Evolutionary conservation across 1,284 basidiomycete genomes (phyloP).

Genomic region (Clitocybe nebularis): DNA sequence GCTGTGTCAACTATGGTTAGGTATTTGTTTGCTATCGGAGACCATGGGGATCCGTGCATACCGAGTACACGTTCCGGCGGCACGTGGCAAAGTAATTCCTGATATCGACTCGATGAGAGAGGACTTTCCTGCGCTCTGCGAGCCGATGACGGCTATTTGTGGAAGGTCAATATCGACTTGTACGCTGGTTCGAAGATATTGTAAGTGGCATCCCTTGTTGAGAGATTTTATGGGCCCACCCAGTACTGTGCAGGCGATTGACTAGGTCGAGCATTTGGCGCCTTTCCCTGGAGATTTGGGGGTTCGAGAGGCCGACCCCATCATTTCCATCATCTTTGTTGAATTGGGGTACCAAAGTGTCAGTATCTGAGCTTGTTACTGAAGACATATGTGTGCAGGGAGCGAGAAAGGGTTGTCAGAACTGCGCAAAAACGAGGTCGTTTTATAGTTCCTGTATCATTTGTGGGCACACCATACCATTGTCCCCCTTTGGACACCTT

Average conservation of each 20-base stretch:
- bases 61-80: constrained; percentile 62
- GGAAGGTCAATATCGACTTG: constrained; percentile 67
- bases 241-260: constrained; percentile 22
- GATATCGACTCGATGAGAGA: constrained; percentile 74
- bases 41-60: constrained; percentile 19
- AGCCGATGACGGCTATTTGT: constrained; percentile 63
- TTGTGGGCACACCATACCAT: no score
- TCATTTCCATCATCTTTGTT: no score
- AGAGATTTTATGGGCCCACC: constrained; percentile 12
- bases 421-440: no score
- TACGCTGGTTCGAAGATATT: constrained; percentile 35
- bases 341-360: no score
- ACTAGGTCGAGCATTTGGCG: constrained; percentile 23
- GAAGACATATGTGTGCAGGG: no score
- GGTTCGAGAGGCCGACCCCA: constrained; percentile 26
- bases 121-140: constrained; percentile 69
- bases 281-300: constrained; percentile 16
- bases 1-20: constrained; percentile 29
- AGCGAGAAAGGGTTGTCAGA: no score
- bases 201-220: background rate
- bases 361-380: no score
- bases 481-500: no score
- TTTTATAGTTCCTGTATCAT: no score
- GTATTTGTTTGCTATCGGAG: background rate
- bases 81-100: constrained; percentile 64